Evolutionary conservation across 495 filamentous ascomycete species (phyloP).

Genomic region (Penicillium riverlandense): DNA sequence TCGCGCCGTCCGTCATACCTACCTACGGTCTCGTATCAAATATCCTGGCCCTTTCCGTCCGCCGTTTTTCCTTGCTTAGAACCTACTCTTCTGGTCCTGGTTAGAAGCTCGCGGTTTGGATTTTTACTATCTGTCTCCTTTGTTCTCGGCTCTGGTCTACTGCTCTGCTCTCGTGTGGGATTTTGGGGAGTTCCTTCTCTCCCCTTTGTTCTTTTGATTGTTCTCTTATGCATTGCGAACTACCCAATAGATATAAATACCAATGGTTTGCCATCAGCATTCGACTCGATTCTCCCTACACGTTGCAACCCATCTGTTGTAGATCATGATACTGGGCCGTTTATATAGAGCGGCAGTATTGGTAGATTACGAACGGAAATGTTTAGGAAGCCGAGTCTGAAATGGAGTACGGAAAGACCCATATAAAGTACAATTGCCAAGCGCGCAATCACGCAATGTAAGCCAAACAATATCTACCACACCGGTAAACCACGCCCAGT

Average conservation of each 20-base stretch:
- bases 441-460: constrained; percentile 26
- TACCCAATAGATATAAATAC: constrained; percentile 13
- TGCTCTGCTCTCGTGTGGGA: constrained; percentile 6
- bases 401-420: constrained; percentile 1
- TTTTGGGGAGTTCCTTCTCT: not conserved
- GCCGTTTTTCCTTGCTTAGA: no score
- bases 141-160: not conserved
- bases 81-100: not conserved
- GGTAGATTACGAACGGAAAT: no score
- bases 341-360: no score
- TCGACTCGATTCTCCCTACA: no score
- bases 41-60: constrained; percentile 3
- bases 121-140: not conserved
- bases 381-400: not conserved
- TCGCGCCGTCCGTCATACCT: constrained; percentile 1
- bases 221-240: constrained; percentile 9
- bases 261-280: no score
- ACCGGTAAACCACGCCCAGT: constrained; percentile 10
- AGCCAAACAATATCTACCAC: constrained; percentile 24
- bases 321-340: no score
- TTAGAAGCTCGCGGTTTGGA: not conserved
- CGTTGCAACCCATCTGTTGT: no score
- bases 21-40: constrained; percentile 9
- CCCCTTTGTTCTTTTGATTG: no score
- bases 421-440: constrained; percentile 27